Percentiles rank a stretch among this genome's conserved stretches.
Evolutionary conservation across 805 yeast genomes (phyloP).

Genomic region (Komagataella pastoris): DNA sequence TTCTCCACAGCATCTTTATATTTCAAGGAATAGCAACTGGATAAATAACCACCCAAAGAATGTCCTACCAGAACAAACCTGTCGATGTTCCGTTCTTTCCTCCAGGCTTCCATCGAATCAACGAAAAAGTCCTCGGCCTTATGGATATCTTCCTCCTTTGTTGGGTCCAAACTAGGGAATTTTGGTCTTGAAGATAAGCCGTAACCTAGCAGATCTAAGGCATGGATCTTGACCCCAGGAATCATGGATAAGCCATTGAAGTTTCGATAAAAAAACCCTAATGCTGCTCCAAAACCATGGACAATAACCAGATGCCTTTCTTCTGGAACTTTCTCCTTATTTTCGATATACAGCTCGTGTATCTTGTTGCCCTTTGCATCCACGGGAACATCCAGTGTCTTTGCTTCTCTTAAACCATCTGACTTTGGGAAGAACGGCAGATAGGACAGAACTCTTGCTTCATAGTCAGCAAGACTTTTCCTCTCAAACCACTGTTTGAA

Average conservation of each 20-base stretch:
- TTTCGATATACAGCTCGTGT: slow-evolving; percentile 58
- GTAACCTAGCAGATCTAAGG: slow-evolving; percentile 61
- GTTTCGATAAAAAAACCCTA: slow-evolving; percentile 68
- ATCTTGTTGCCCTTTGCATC: slow-evolving; percentile 32
- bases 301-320: slow-evolving; percentile 48
- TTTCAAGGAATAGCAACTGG: slow-evolving; percentile 48
- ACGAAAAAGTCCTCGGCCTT: slow-evolving; percentile 46
- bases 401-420: slow-evolving; percentile 30
- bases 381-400: slow-evolving; percentile 39
- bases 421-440: slow-evolving; percentile 48
- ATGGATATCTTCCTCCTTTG: slow-evolving; percentile 23
- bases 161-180: slow-evolving; percentile 13
- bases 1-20: slow-evolving; percentile 31
- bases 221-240: slow-evolving; percentile 46
- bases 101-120: slow-evolving; percentile 53
- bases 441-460: slow-evolving; percentile 33
- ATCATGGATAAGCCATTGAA: slow-evolving; percentile 37
- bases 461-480: slow-evolving; percentile 12
- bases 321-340: slow-evolving; percentile 15
- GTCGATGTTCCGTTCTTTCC: slow-evolving; percentile 30
- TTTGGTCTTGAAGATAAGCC: slow-evolving; percentile 54
- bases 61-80: slow-evolving; percentile 60
- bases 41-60: slow-evolving; percentile 68
- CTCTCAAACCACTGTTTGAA: slow-evolving; percentile 13
- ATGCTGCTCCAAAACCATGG: slow-evolving; percentile 91